phyloP scores from a whole-genome alignment of 2,329 filamentous ascomycete genomes.

The Aspergillus glaucus region DNA sequence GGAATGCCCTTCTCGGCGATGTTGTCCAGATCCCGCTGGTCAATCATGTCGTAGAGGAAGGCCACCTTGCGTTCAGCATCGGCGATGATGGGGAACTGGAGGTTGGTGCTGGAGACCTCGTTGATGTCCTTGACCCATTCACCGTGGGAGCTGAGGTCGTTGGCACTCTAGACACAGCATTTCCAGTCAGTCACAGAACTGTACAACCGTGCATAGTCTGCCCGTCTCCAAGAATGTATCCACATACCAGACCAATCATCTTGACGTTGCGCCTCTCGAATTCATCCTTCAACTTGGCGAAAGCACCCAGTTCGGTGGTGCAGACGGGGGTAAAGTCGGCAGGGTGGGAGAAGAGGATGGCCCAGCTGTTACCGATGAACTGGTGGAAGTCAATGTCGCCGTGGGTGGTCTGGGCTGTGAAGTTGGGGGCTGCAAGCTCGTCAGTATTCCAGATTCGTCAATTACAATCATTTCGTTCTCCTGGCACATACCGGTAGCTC shows the following conservation, averaged over 20 bases:
- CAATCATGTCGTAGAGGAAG: slow-evolving; percentile 74
- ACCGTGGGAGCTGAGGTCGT: slow-evolving; percentile 73
- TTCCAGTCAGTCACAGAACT: neutral
- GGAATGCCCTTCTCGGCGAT: slow-evolving; percentile 66
- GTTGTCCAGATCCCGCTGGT: slow-evolving; percentile 75
- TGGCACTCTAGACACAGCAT: slow-evolving; percentile 53
- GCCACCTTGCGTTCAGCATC: slow-evolving; percentile 74
- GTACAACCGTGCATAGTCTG: too few relatives aligned
- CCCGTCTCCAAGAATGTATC: neutral
- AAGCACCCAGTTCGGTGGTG: slow-evolving; percentile 90
- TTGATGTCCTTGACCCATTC: slow-evolving; percentile 85
- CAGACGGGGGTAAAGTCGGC: slow-evolving; percentile 89
- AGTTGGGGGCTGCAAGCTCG: slow-evolving; percentile 51
- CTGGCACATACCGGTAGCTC: slow-evolving; percentile 24
- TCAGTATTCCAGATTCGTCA: neutral
- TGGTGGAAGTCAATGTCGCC: slow-evolving; percentile 64
- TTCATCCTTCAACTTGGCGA: slow-evolving; percentile 81
- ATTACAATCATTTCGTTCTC: neutral
- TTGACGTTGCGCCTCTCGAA: slow-evolving; percentile 83
- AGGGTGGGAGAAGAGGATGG: slow-evolving; percentile 63
- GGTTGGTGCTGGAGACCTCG: slow-evolving; percentile 65
- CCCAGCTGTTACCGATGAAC: slow-evolving; percentile 62
- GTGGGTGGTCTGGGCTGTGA: slow-evolving; percentile 59
- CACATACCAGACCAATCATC: slow-evolving; percentile 69
- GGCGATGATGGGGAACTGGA: slow-evolving; percentile 73